Conservation (phyloP, 2,329 filamentous ascomycete species). For the Sporothrix variecibatus region DNA sequence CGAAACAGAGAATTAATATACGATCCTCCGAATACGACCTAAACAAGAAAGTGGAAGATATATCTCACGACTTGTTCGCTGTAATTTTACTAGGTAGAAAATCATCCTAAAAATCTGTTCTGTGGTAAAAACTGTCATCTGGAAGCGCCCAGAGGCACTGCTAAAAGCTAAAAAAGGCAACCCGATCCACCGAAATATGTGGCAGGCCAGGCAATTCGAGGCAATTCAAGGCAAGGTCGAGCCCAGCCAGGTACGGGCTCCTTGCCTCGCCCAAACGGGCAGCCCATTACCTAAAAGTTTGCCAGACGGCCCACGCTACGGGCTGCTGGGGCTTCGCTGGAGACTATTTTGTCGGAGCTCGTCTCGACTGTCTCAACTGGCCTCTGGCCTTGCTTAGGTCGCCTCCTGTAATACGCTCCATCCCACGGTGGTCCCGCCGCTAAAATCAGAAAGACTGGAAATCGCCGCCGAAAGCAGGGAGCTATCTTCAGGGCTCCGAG, state of each 20-base stretch:
- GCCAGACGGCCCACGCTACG: constrained; percentile 3
- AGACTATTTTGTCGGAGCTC: background rate
- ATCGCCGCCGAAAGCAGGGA: background rate
- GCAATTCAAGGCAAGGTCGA: background rate
- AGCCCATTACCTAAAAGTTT: constrained; percentile 28
- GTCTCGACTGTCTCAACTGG: background rate
- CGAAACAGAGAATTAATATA: background rate
- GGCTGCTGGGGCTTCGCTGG: background rate
- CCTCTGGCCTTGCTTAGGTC: background rate
- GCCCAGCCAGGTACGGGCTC: background rate
- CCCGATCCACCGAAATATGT: background rate
- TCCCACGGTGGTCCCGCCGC: constrained; percentile 19
- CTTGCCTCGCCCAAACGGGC: constrained; percentile 15
- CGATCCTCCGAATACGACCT: constrained; percentile 4
- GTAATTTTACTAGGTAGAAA: background rate
- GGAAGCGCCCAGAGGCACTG: background rate
- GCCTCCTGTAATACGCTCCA: background rate
- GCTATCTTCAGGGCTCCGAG: background rate
- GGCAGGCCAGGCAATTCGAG: background rate
- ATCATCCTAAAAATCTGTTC: background rate
- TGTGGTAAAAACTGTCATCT: background rate
- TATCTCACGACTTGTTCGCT: background rate
- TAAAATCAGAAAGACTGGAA: background rate
- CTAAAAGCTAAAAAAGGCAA: background rate
- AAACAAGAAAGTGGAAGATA: constrained; percentile 5